Conservation (phyloP, 306 rosid genomes). For the Castanea sativa region DNA sequence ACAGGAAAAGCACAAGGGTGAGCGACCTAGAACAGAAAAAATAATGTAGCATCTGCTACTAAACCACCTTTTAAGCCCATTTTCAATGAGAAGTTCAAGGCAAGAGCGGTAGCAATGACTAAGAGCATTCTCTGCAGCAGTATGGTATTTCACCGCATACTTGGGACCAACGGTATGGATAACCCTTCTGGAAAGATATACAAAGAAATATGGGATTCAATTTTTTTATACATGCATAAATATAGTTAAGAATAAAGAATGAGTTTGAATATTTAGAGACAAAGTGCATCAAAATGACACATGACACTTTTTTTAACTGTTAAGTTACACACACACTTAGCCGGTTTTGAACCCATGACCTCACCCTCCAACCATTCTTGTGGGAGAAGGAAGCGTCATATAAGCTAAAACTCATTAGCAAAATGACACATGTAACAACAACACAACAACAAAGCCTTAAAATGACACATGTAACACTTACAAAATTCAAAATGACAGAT, state of each 20-base stretch:
- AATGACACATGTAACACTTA: too few species aligned
- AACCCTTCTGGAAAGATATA: slow-evolving; percentile 62
- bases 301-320: not conserved
- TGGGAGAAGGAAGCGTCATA: too few species aligned
- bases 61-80: slow-evolving; percentile 76
- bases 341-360: too few species aligned
- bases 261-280: not conserved
- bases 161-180: slow-evolving; percentile 98
- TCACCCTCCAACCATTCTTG: too few species aligned
- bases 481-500: not conserved
- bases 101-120: slow-evolving; percentile 99
- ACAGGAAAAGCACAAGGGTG: slow-evolving; percentile 18
- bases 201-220: slow-evolving; percentile 4
- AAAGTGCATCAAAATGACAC: not conserved
- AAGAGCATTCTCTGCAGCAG: slow-evolving; percentile 98
- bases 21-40: slow-evolving; percentile 18
- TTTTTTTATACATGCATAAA: not conserved
- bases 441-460: too few species aligned
- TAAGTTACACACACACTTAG: too few species aligned
- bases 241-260: too few species aligned
- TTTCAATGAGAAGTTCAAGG: slow-evolving; percentile 87
- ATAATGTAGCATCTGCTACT: slow-evolving; percentile 18
- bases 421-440: too few species aligned
- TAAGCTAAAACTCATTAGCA: too few species aligned
- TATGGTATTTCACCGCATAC: slow-evolving; percentile 94